Evolutionary conservation across 345 rosid genomes (phyloP), one percentile per base, ranked within the genome.

Genomic region (Arabidopsis thaliana): DNA sequence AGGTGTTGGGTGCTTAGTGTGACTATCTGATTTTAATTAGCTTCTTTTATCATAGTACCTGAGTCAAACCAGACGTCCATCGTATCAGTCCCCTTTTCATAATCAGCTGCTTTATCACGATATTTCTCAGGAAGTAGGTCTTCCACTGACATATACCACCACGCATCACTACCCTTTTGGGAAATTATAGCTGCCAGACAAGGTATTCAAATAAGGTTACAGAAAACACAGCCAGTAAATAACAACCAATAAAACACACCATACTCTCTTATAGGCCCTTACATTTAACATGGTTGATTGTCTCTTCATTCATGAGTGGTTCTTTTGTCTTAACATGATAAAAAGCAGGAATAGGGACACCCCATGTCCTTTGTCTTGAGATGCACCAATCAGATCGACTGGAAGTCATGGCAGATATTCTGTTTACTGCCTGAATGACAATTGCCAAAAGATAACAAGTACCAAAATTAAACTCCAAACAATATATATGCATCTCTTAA

Each of bases 31-130:
- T 23, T 65, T 30, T 57, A 11, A 30, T 14, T 46, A n/a, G 45
- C 28, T 48, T 10, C 68, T 25, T 48, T 74, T 4, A 55, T 62
- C 37, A 32, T 48, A 60, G 52, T 82, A 94, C 97, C 95, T 63
- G 98, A 94, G 87, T 94, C 96, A 81, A 94, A 94, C 97, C 91
- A 94, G 75, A 94, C 98, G 79, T 94, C 98, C 98, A 94, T 94
- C 22, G 98, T 94, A 82, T 94, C 98, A 32, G 88, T 88, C 67
- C 97, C 97, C 72, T 90, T 94, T 74, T 87, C 96, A 79, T 87
- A 94, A 46, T 87, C 86, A 24, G 88, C 87, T 48, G 97, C 89
- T 80, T 87, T 78, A 72, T 82, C 88, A 51, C 79, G 83, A 80
- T 89, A 94, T 42, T 79, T 86, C 28, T 85, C 91, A 67, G 98